Evolutionary conservation across 306 rosid species (phyloP), one percentile per base, ranked within the genome.

Genomic region (Lotus japonicus): DNA sequence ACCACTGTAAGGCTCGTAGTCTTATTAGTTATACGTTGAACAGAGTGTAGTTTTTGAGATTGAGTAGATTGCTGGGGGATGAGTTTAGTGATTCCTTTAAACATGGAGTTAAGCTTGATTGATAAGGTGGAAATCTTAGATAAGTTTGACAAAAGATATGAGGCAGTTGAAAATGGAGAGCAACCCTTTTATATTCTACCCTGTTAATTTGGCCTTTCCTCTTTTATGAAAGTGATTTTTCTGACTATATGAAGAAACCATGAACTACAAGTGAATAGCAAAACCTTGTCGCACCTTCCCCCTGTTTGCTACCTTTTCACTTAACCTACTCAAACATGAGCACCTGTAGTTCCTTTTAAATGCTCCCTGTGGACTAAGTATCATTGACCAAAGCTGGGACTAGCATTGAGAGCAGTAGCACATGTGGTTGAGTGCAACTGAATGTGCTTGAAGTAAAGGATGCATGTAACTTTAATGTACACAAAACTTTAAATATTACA

Each of bases 1-100:
- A 73, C 39, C 68, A n/a, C 11, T 11, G 92, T 82, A 75, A 79
- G 80, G 14, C 49, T 74, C 42, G 0, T 36, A 38, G n/a, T n/a
- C n/a, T n/a, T n/a, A n/a, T n/a, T n/a, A n/a, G n/a, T n/a, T 23
- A 41, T 49, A 21, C 43, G 35, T 15, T 66, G 64, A 41, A n/a
- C n/a, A n/a, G n/a, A 46, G 56, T 5, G 55, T 26, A n/a, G 11
- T 18, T 64, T 36, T 23, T 9, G 58, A 58, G 60, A 38, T 66
- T 50, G 21, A 18, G 41, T 10, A 23, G 55, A n/a, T 18, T 10
- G 68, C 41, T 6, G 23, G 36, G 12, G 38, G 42, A 41, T 59
- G 7, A 2, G 33, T n/a, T 53, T 18, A 59, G 42, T 39, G 49
- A 64, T 64, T 71, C 31, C 26, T 66, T 35, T 31, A 39, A 50